Base-by-base conservation (phyloP, 768 basidiomycete species). In the Naganishia vaughanmartiniae region DNA sequence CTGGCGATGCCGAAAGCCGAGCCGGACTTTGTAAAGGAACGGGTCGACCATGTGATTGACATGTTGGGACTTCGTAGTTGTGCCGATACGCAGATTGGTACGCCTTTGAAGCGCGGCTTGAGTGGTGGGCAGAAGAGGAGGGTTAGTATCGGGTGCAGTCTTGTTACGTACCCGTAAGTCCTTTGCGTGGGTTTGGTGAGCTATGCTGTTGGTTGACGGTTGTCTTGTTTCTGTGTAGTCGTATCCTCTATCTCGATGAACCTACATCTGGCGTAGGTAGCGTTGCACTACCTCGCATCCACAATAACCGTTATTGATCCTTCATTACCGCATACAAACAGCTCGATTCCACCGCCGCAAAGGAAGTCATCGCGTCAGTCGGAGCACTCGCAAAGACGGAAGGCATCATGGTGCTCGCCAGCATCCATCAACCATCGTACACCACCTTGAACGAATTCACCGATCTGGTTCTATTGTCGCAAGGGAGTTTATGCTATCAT, bases 401-500 rank as follows among this genome's bases (percentile, higher is more conserved):
- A 34, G 65, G 67, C 45, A 92, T 89, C 0, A 89, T 90, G 0
- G 87, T 94, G 54, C 88, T 95, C 69, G 89, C 90, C 19, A 90
- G 89, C 2, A 90, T 93, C 54, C 91, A 93, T 81, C 92, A 93
- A 75, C 92, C 92, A 6, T 90, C 87, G 73, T 93, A 84, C 28
- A 85, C 85, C 65, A 87, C 87, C 0, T 83, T 87, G 53, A 74
- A 84, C 0, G 83, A 85, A 46, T 89, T 89, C 74, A 85, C 85
- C 54, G 81, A 84, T 46, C 77, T 88, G 5, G 76, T 87, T 36
- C 79, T 89, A 24, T 83, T 89, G 11, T 82, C 87, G 0, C 81
- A 83, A 26, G 87, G 88, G 0, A 80, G 78, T 36, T 78, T 81
- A 57, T 53, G 86, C 81, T 77, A 82, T 78, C 57, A 82, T 81